Base-by-base conservation (phyloP, 2,329 filamentous ascomycete genomes). In the Sporothrix protearum region DNA sequence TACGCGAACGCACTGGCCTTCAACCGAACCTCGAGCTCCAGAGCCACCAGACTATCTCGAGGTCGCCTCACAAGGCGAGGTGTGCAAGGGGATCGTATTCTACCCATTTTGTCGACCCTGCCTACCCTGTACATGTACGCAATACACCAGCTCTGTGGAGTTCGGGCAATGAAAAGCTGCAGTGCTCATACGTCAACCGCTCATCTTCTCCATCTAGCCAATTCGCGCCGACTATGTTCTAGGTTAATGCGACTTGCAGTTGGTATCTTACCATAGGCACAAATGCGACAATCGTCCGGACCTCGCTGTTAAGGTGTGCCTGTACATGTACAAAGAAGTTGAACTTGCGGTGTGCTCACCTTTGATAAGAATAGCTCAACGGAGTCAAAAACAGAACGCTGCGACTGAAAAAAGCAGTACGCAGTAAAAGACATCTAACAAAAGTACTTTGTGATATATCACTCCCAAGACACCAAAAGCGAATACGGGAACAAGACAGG, bases 331-430 rank as follows among this genome's bases (percentile, higher is more conserved):
- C 55, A 39, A 22, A 9, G 8, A n/a, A 19, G 33, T 10, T 12
- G 3, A 39, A 61, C 16, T 61, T 61, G 55, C 55, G 55, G 55
- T 61, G 55, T 61, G 55, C 55, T 61, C 19, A 61, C 55, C 9
- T 57, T 57, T 33, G 53, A 33, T 14, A 57, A 33, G 9, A 8
- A 7, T 10, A 47, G 16, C 30, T 16, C 25, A 30, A 55, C 30
- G 10, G 10, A 55, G 3, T 55, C 9, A 6, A 55, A 16, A 55
- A 28, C 22, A 53, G 6, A 8, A 25, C 22, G 3, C 28, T 33
- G 28, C 14, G 19, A 33, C 53, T 33, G 28, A 8, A 14, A 57
- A 14, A 57, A 53, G 22, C 12, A 47, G 12, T 4, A 16, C 42
- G 42, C 3, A 47, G 42, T 4, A 19, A 6, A 47, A 47, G 33